phyloP scores from a whole-genome alignment of 1,284 basidiomycete genomes.

The Pseudozyma tsukubaensis region DNA sequence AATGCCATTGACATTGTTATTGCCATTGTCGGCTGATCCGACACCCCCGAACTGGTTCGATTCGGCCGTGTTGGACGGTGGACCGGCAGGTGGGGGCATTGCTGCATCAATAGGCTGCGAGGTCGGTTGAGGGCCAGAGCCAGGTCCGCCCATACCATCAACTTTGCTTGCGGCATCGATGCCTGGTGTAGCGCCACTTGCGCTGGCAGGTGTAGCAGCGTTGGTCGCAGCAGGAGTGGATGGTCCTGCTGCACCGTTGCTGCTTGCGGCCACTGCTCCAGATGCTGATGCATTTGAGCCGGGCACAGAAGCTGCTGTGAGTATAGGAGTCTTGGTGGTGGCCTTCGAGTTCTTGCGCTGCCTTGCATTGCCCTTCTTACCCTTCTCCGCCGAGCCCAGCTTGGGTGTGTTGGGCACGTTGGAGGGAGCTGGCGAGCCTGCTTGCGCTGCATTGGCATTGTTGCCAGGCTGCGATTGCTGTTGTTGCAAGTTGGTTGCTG shows the following conservation, averaged over 20 bases:
- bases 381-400: slow-evolving; percentile 51
- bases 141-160: slow-evolving; percentile 3
- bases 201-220: slow-evolving; percentile 52
- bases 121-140: slow-evolving; percentile 23
- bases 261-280: slow-evolving; percentile 8
- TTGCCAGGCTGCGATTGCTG: slow-evolving; percentile 19
- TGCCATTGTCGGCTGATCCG: slow-evolving; percentile 11
- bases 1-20: slow-evolving; percentile 25
- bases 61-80: slow-evolving; percentile 24
- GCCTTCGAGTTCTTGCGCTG: slow-evolving; percentile 53
- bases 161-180: slow-evolving; percentile 30
- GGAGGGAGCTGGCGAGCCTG: slow-evolving; percentile 30
- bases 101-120: slow-evolving; percentile 36
- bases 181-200: slow-evolving; percentile 49
- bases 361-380: slow-evolving; percentile 54
- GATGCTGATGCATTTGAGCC: slow-evolving; percentile 14
- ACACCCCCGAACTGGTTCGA: slow-evolving; percentile 10
- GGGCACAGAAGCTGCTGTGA: slow-evolving; percentile 45
- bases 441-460: slow-evolving; percentile 18
- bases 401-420: slow-evolving; percentile 54
- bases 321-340: slow-evolving; percentile 49
- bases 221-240: slow-evolving; percentile 47
- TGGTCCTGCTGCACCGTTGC: slow-evolving; percentile 33
- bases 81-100: slow-evolving; percentile 44
- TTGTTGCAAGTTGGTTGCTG: slow-evolving; percentile 30